Evolutionary conservation across 2,329 filamentous ascomycete species (phyloP).

Genomic region (Xylariaceae sp.): DNA sequence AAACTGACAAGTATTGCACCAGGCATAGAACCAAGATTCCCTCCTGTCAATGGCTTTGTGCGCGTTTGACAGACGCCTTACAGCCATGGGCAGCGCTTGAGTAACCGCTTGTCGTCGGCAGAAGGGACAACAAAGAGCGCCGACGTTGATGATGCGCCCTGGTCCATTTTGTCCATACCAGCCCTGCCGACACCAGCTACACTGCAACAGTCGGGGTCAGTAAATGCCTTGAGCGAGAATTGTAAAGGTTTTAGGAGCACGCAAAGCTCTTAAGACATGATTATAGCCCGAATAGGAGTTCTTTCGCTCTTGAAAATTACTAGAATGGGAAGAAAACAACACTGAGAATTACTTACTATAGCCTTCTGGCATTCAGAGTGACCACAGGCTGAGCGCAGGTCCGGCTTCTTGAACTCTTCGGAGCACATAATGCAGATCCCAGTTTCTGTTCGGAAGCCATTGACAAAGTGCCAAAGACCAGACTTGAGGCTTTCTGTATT

Average conservation of each 20-base stretch:
- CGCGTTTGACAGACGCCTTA: constrained; percentile 45
- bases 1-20: constrained; percentile 44
- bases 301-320: too few relatives aligned
- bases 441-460: constrained; percentile 46
- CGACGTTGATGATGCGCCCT: constrained; percentile 54
- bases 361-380: constrained; percentile 52
- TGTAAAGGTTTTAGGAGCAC: too few relatives aligned
- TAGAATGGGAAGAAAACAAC: too few relatives aligned
- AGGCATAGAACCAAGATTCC: constrained; percentile 26
- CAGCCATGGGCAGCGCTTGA: constrained; percentile 29
- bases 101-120: constrained; percentile 53
- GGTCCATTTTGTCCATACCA: constrained; percentile 57
- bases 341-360: too few relatives aligned
- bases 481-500: constrained; percentile 47
- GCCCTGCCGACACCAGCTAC: constrained; percentile 44
- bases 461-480: constrained; percentile 47
- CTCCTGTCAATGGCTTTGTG: constrained; percentile 47
- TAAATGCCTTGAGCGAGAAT: too few relatives aligned
- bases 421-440: constrained; percentile 56
- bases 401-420: constrained; percentile 43
- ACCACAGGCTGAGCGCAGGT: constrained; percentile 52
- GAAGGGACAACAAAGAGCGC: constrained; percentile 58
- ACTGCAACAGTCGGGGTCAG: too few relatives aligned
- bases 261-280: too few relatives aligned
- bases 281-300: too few relatives aligned